Base-by-base conservation (phyloP, 345 rosid species). In the Psidium guajava region DNA sequence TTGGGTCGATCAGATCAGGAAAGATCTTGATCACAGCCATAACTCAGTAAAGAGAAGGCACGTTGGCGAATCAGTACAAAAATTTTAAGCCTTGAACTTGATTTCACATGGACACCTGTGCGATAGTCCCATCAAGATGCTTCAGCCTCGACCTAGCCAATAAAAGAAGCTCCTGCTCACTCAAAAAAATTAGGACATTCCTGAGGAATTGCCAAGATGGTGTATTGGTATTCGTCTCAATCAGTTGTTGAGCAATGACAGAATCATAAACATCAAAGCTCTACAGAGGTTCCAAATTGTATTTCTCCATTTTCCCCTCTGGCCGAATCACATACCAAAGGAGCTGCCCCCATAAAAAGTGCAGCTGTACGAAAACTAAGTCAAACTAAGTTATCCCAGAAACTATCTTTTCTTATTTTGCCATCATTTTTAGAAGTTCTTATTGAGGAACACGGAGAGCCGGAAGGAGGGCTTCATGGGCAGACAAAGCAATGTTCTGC, bases 371-470 rank as follows among this genome's bases (percentile, higher is more conserved):
- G 18, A 18, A 69, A 69, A 4, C 77, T 69, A 69, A 18, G 77
- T 69, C 42, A 18, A 69, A 69, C 47, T 36, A 69, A 69, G 77
- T 69, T 8, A 36, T 69, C 25, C 77, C 47, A 36, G 18, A 69
- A 69, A 69, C 36, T 21, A 15, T 32, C 12, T 4, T 69, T 69
- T 11, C 77, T 36, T 36, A 18, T 18, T 32, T 69, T 69, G 25
- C 47, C 77, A 18, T 69, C 25, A 16, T 11, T 32, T 20, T 21
- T 20, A 32, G 80, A 36, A 40, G 47, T 18, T 58, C 80, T 54
- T 90, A 91, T 85, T 87, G 93, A 86, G 83, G 89, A 86, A 94
- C 92, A 8, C 90, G 55, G 9, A 94, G 88, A 74, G 89, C 89
- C 20, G 87, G 88, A 42, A 87, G 92, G 85, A 90, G 64, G 80